Evolutionary conservation across 1,139 yeast genomes (phyloP).

Genomic region (Groenewaldozyma sp.): DNA sequence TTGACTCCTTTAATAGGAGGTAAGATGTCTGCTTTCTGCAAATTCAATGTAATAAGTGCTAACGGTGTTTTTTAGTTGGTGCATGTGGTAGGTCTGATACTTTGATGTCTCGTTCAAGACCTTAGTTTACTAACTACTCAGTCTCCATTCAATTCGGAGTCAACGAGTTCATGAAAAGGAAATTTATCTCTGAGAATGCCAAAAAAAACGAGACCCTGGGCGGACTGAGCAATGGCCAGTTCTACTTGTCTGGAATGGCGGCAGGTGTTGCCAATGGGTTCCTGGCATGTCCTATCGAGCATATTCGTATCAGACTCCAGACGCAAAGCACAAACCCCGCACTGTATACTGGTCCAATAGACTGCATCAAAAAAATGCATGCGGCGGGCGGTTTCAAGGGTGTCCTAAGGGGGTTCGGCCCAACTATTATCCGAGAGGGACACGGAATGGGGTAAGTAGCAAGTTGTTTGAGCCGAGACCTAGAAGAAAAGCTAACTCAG

Average conservation of each 20-base stretch:
- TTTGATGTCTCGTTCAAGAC: too few relatives aligned
- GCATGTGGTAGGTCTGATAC: constrained; percentile 7
- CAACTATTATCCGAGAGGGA: constrained; percentile 75
- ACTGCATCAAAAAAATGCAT: constrained; percentile 57
- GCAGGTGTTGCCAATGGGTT: constrained; percentile 88
- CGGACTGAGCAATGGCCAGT: constrained; percentile 43
- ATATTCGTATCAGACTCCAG: constrained; percentile 81
- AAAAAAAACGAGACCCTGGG: constrained; percentile 33
- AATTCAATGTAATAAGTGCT: too few relatives aligned
- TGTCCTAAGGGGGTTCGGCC: constrained; percentile 66
- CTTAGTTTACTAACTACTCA: too few relatives aligned
- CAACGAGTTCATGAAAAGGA: constrained; percentile 86
- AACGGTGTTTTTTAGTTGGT: constrained; percentile 3
- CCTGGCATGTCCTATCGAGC: constrained; percentile 87
- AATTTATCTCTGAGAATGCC: constrained; percentile 38
- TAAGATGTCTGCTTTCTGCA: too few relatives aligned
- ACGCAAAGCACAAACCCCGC: constrained; percentile 52
- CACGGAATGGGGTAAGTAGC: constrained; percentile 61
- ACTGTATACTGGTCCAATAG: constrained; percentile 67
- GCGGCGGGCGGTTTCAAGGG: constrained; percentile 48
- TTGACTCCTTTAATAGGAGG: constrained; percentile 75
- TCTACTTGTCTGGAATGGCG: constrained; percentile 70
- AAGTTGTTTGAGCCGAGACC: background rate
- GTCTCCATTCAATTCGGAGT: constrained; percentile 47
- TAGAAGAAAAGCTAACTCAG: background rate